Conservation (phyloP, 2,329 filamentous ascomycete species). For the Mycosphaerelloides madeirae region DNA sequence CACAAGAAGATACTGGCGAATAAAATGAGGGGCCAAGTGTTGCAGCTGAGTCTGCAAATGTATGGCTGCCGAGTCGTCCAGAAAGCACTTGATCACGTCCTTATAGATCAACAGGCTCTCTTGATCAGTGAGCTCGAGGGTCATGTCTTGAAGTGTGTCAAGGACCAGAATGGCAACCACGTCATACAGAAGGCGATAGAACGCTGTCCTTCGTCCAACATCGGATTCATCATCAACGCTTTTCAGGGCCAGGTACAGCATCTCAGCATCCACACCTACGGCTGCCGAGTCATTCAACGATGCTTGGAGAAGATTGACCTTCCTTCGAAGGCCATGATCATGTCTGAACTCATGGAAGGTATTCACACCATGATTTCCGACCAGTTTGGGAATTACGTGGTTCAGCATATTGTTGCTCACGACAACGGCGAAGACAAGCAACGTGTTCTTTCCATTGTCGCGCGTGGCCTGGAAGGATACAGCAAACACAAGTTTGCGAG, state of each 20-base stretch:
- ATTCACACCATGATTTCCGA: constrained; percentile 72
- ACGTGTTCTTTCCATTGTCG: constrained; percentile 69
- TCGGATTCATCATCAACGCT: constrained; percentile 78
- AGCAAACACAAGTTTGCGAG: constrained; percentile 97
- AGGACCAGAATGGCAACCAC: constrained; percentile 90
- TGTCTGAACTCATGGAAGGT: constrained; percentile 72
- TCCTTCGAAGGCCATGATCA: constrained; percentile 64
- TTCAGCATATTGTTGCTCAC: constrained; percentile 81
- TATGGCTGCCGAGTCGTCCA: constrained; percentile 96
- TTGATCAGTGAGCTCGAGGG: constrained; percentile 78
- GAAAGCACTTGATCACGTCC: constrained; percentile 85
- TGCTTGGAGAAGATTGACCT: constrained; percentile 75
- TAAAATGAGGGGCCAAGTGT: constrained; percentile 81
- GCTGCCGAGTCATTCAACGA: constrained; percentile 87
- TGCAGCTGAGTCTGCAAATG: constrained; percentile 75
- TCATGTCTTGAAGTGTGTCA: constrained; percentile 71
- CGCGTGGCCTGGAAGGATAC: constrained; percentile 64
- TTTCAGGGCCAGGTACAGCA: constrained; percentile 70
- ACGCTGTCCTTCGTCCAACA: constrained; percentile 68
- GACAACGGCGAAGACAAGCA: constrained; percentile 68
- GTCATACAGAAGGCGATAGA: constrained; percentile 94
- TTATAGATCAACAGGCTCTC: constrained; percentile 83
- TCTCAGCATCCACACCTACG: constrained; percentile 75
- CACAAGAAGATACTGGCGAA: constrained; percentile 85
- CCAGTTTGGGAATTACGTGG: constrained; percentile 93